Evolutionary conservation across 192 early-diverging fungal genomes (phyloP).

Genomic region (Backusella mclennaniae): DNA sequence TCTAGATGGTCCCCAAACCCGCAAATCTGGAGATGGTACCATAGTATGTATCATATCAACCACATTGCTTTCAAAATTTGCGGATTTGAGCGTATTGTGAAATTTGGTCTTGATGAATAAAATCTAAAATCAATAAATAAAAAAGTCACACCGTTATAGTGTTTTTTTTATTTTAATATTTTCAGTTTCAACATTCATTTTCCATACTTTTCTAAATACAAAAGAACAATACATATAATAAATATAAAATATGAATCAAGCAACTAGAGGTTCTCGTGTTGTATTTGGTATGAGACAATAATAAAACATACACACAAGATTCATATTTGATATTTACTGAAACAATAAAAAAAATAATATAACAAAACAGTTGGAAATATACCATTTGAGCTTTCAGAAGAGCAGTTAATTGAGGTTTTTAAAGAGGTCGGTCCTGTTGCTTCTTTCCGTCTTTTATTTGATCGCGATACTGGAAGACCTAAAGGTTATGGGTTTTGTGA

Average conservation of each 20-base stretch:
- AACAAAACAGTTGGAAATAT: conserved; percentile 66
- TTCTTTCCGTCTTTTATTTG: conserved; percentile 86
- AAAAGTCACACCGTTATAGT: too few relatives aligned
- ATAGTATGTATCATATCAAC: too few relatives aligned
- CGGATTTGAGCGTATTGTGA: too few relatives aligned
- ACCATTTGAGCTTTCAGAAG: conserved; percentile 89
- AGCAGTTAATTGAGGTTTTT: conserved; percentile 90
- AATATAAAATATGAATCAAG: conserved; percentile 25
- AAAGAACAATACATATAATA: background rate
- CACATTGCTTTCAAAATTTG: too few relatives aligned
- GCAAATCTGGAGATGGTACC: too few relatives aligned
- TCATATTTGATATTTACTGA: background rate
- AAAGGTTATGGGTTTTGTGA: conserved; percentile 96
- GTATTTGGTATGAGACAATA: conserved; percentile 29
- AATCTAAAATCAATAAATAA: too few relatives aligned
- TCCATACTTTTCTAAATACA: too few relatives aligned
- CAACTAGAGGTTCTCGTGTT: conserved; percentile 38
- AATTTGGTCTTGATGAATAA: too few relatives aligned
- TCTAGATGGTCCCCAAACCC: too few relatives aligned
- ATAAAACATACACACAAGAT: background rate
- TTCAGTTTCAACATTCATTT: too few relatives aligned
- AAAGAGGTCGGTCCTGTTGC: conserved; percentile 88
- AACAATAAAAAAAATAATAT: background rate
- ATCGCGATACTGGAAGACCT: conserved; percentile 81
- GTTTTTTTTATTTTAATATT: too few relatives aligned